Percentiles rank a stretch among this genome's conserved stretches.
These are phyloP conservation scores for Malassezia pachydermatis DNA, from an alignment of 1,284 basidiomycete species.

Conservation along the genomic window DNA sequence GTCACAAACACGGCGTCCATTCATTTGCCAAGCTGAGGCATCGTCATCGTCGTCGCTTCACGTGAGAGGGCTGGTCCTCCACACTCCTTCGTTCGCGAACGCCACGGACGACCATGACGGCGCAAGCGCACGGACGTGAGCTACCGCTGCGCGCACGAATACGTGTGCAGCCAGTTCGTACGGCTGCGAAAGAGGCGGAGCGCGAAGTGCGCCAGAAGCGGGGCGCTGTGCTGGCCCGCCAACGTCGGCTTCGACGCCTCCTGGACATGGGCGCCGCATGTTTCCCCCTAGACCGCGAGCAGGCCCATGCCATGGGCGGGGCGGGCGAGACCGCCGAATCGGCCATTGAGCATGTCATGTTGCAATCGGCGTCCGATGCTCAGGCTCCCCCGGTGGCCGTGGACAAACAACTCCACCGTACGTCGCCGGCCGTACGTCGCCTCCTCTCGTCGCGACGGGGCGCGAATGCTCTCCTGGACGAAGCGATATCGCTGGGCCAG, in stretches of 20 bases:
- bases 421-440: constrained; percentile 11
- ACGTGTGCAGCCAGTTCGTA: constrained; percentile 13
- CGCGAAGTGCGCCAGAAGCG: constrained; percentile 7
- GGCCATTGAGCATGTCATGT: constrained; percentile 9
- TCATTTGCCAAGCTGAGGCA: too few species aligned
- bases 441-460: constrained; percentile 15
- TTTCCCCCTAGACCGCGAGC: constrained; percentile 5
- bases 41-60: not conserved
- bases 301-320: not conserved
- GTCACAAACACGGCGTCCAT: too few species aligned
- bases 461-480: constrained; percentile 16
- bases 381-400: constrained; percentile 12
- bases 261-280: constrained; percentile 14
- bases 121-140: constrained; percentile 3
- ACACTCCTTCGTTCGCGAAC: too few species aligned
- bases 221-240: not conserved
- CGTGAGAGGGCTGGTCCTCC: not conserved
- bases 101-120: constrained; percentile 3
- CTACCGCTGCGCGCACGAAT: constrained; percentile 9
- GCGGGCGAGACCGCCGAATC: not conserved
- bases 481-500: constrained; percentile 7
- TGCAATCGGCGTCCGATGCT: constrained; percentile 13
- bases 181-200: constrained; percentile 2
- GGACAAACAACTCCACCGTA: constrained; percentile 5
- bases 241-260: constrained; percentile 13